phyloP scores from a whole-genome alignment of 495 filamentous ascomycete genomes.

The Aspergillus nidulans region DNA sequence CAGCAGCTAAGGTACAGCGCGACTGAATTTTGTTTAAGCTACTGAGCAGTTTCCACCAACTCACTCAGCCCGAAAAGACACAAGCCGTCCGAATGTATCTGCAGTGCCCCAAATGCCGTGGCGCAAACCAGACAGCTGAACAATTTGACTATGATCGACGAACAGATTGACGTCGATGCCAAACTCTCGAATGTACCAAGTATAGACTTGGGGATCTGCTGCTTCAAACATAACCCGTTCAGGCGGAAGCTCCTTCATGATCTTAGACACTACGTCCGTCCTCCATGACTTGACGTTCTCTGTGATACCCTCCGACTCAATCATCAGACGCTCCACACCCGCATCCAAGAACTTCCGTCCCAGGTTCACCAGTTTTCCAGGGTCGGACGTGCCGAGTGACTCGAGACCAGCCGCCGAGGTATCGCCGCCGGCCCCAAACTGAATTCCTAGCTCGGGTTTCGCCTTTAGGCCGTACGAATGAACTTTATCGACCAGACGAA shows the following conservation, averaged over 20 bases:
- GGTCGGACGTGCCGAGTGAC: conserved; percentile 49
- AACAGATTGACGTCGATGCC: conserved; percentile 57
- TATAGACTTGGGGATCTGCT: conserved; percentile 54
- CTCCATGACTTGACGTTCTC: conserved; percentile 55
- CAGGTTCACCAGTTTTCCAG: conserved; percentile 45
- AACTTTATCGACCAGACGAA: conserved; percentile 52
- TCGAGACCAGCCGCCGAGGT: conserved; percentile 46
- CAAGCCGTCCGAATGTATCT: conserved; percentile 56
- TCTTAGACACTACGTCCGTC: conserved; percentile 53
- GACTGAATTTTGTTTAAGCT: no score
- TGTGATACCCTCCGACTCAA: conserved; percentile 60
- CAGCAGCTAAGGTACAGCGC: no score
- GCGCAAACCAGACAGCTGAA: conserved; percentile 51
- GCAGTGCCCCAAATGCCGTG: conserved; percentile 55
- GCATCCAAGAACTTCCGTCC: conserved; percentile 49
- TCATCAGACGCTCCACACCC: conserved; percentile 57
- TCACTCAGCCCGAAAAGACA: conserved; percentile 40
- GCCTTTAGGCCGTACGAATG: conserved; percentile 47
- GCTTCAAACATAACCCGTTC: conserved; percentile 62
- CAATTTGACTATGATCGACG: conserved; percentile 59
- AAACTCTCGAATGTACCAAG: conserved; percentile 58
- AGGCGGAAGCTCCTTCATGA: conserved; percentile 49
- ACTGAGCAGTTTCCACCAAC: not conserved
- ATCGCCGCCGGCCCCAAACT: conserved; percentile 58
- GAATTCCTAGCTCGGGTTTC: conserved; percentile 59